Percentiles rank a stretch among this genome's conserved stretches.
These are phyloP conservation scores for Cyclotella sp. DNA, from an alignment of 108 stramenopile genomes.

Conservation along the genomic window DNA sequence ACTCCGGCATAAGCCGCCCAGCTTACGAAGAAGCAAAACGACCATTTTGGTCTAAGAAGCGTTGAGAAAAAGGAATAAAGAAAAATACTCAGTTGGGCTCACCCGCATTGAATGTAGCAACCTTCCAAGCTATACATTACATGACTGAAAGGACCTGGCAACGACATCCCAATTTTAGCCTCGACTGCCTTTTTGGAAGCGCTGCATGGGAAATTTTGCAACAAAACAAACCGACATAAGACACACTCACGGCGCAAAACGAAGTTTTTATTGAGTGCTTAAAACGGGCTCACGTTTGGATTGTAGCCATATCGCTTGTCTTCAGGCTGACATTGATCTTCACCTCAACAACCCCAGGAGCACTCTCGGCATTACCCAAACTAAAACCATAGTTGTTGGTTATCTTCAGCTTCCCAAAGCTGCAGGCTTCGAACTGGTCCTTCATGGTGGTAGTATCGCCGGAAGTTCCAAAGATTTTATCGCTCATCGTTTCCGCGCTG, in stretches of 20 bases:
- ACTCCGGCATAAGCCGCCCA: constrained; percentile 33
- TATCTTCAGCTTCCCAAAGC: constrained; percentile 37
- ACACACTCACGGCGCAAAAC: background rate
- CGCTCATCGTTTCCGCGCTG: constrained; percentile 9
- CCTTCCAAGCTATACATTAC: constrained; percentile 36
- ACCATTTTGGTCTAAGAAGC: background rate
- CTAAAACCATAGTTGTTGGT: constrained; percentile 31
- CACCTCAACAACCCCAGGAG: constrained; percentile 47
- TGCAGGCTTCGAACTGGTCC: constrained; percentile 33
- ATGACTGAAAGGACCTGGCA: constrained; percentile 45
- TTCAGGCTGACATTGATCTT: constrained; percentile 20
- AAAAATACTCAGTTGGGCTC: background rate
- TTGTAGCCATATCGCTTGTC: constrained; percentile 7
- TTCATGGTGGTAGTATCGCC: constrained; percentile 36
- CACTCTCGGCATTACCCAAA: constrained; percentile 9
- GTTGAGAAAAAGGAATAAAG: constrained; percentile 7
- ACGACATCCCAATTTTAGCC: constrained; percentile 18
- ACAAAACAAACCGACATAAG: background rate
- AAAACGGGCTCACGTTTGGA: constrained; percentile 5
- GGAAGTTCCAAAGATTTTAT: constrained; percentile 30
- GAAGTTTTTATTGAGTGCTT: background rate
- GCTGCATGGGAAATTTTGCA: background rate
- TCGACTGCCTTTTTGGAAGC: constrained; percentile 20
- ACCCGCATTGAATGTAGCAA: constrained; percentile 28
- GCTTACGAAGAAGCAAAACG: background rate